Conservation (phyloP, 495 filamentous ascomycete genomes). For the Xylaria telfairii region DNA sequence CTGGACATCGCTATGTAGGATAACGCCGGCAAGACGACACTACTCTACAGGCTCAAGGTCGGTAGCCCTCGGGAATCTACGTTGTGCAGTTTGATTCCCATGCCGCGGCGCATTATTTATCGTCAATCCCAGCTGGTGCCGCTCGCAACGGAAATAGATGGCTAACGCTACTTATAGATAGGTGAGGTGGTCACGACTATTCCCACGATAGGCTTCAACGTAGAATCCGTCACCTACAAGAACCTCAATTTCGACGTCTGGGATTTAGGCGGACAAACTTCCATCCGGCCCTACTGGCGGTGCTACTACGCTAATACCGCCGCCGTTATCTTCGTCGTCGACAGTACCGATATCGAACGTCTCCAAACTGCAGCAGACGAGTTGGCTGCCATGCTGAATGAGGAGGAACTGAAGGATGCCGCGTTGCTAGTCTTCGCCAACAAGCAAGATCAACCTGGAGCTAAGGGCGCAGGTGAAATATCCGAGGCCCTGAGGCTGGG, state of each 20-base stretch:
- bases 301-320: slow-evolving; percentile 99
- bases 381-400: slow-evolving; percentile 91
- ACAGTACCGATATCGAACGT: slow-evolving; percentile 95
- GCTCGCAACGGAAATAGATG: background rate
- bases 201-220: slow-evolving; percentile 98
- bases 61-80: slow-evolving; percentile 24
- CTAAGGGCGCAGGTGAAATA: slow-evolving; percentile 95
- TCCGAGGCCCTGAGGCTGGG: slow-evolving; percentile 89
- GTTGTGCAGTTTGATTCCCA: background rate
- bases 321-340: slow-evolving; percentile 98
- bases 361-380: slow-evolving; percentile 91
- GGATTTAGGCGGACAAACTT: slow-evolving; percentile 97
- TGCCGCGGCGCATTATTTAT: background rate
- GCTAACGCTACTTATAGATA: slow-evolving; percentile 63
- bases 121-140: background rate
- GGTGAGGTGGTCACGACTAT: slow-evolving; percentile 99
- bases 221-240: slow-evolving; percentile 96
- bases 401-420: slow-evolving; percentile 93
- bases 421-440: slow-evolving; percentile 95
- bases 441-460: slow-evolving; percentile 98
- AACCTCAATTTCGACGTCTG: slow-evolving; percentile 99
- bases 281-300: slow-evolving; percentile 96
- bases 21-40: slow-evolving; percentile 97
- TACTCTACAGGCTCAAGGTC: slow-evolving; percentile 96
- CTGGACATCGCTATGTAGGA: slow-evolving; percentile 64